Percentiles rank a stretch among this genome's conserved stretches.
phyloP scores from a whole-genome alignment of 2,329 filamentous ascomycete species.

The Bipolaris bicolor region DNA sequence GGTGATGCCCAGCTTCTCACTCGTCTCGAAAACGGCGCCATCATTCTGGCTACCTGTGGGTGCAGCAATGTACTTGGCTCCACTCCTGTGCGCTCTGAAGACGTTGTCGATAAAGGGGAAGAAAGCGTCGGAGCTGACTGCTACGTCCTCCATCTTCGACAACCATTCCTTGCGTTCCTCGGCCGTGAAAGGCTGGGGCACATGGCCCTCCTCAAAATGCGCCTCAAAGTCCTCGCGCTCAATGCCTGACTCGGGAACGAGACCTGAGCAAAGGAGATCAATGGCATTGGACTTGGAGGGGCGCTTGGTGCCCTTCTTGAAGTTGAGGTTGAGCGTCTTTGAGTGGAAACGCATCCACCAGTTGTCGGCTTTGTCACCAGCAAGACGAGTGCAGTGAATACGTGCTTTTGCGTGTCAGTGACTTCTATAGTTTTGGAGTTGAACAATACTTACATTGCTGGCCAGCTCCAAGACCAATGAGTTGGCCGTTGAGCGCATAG shows the following conservation, averaged over 20 bases:
- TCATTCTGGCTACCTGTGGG: slow-evolving; percentile 91
- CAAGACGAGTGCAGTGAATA: slow-evolving; percentile 97
- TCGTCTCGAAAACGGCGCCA: slow-evolving; percentile 79
- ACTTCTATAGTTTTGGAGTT: not conserved
- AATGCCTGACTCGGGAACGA: slow-evolving; percentile 80
- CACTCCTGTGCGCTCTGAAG: slow-evolving; percentile 85
- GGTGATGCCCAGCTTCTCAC: slow-evolving; percentile 88
- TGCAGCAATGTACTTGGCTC: slow-evolving; percentile 94
- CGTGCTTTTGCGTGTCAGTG: slow-evolving; percentile 57
- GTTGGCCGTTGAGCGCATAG: slow-evolving; percentile 92
- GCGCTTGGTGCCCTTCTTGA: slow-evolving; percentile 97
- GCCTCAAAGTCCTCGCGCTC: slow-evolving; percentile 88
- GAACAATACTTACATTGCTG: slow-evolving; percentile 70
- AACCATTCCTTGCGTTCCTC: slow-evolving; percentile 90
- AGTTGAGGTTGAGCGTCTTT: slow-evolving; percentile 84
- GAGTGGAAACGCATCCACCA: slow-evolving; percentile 99
- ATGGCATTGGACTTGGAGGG: slow-evolving; percentile 98
- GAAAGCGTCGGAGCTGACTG: slow-evolving; percentile 92
- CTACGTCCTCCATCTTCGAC: slow-evolving; percentile 78
- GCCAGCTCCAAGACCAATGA: slow-evolving; percentile 91
- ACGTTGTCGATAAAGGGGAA: slow-evolving; percentile 99
- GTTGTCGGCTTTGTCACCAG: slow-evolving; percentile 98
- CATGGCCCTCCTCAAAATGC: slow-evolving; percentile 77
- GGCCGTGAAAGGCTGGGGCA: slow-evolving; percentile 79
- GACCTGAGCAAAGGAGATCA: slow-evolving; percentile 88